Conservation (phyloP, 2,329 filamentous ascomycete genomes). For the Alternaria sp. region DNA sequence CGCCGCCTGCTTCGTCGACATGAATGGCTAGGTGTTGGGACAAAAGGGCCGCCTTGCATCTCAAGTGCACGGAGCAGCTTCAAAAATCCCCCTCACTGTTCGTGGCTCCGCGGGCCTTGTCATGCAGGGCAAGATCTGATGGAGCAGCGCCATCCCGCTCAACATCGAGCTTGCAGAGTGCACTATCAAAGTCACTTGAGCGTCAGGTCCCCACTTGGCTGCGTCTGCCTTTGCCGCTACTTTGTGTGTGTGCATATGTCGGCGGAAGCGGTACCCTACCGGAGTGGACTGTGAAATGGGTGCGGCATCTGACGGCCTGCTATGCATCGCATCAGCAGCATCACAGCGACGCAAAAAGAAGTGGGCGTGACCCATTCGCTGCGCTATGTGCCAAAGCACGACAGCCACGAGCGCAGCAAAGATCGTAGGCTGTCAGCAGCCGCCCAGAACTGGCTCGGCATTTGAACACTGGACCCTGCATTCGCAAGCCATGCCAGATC, state of each 20-base stretch:
- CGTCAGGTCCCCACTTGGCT: slow-evolving; percentile 11
- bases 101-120: slow-evolving; percentile 16
- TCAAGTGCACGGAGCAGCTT: slow-evolving; percentile 13
- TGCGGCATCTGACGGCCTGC: slow-evolving; percentile 1
- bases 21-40: slow-evolving; percentile 29
- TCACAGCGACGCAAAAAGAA: slow-evolving; percentile 2
- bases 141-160: slow-evolving; percentile 29
- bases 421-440: slow-evolving; percentile 4
- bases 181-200: slow-evolving; percentile 21
- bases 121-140: slow-evolving; percentile 33
- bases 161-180: slow-evolving; percentile 12
- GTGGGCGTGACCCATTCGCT: background rate
- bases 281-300: background rate
- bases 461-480: slow-evolving; percentile 32
- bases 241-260: slow-evolving; percentile 9
- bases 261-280: slow-evolving; percentile 11
- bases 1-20: slow-evolving; percentile 18
- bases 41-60: slow-evolving; percentile 32
- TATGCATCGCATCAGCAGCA: background rate
- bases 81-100: slow-evolving; percentile 15
- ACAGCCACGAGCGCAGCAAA: background rate
- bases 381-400: background rate
- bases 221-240: slow-evolving; percentile 15
- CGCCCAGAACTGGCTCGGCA: slow-evolving; percentile 18
- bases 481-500: slow-evolving; percentile 21